Conservation (phyloP, 805 yeast genomes). For the Crinitomyces ghanaensis region DNA sequence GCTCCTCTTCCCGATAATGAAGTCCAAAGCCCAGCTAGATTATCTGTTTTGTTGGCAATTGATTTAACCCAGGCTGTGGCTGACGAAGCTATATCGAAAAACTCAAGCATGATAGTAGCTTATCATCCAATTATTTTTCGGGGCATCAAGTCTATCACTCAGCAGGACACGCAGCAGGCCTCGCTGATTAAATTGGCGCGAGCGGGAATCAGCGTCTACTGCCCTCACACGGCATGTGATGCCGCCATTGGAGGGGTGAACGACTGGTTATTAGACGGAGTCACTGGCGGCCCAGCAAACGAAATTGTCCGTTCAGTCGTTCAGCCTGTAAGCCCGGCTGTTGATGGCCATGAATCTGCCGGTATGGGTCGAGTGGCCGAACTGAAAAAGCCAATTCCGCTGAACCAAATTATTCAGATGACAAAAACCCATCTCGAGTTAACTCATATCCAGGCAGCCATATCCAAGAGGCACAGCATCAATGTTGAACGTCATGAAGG, state of each 20-base stretch:
- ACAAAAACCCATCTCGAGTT: slow-evolving; percentile 47
- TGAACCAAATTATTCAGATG: slow-evolving; percentile 36
- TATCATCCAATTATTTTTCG: slow-evolving; percentile 89
- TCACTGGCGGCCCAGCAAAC: slow-evolving; percentile 26
- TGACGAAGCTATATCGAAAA: slow-evolving; percentile 60
- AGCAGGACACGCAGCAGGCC: slow-evolving; percentile 68
- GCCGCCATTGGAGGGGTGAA: slow-evolving; percentile 90
- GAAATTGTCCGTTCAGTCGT: slow-evolving; percentile 29
- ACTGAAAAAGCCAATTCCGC: slow-evolving; percentile 32
- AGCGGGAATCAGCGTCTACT: slow-evolving; percentile 76
- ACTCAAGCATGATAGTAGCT: slow-evolving; percentile 56
- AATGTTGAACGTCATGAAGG: too few relatives aligned
- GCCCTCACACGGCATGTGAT: slow-evolving; percentile 94
- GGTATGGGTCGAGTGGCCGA: slow-evolving; percentile 75
- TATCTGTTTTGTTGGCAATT: slow-evolving; percentile 51
- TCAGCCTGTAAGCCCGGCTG: slow-evolving; percentile 30
- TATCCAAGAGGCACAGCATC: slow-evolving; percentile 22
- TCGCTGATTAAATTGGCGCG: slow-evolving; percentile 63
- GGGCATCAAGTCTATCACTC: slow-evolving; percentile 65
- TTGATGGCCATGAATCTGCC: slow-evolving; percentile 35
- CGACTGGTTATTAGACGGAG: slow-evolving; percentile 72
- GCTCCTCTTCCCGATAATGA: slow-evolving; percentile 27
- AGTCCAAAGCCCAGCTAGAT: slow-evolving; percentile 20
- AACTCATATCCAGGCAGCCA: slow-evolving; percentile 52
- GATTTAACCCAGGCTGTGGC: slow-evolving; percentile 79